Base-by-base conservation (phyloP, 805 yeast species). In the Henningerozyma blattae region DNA sequence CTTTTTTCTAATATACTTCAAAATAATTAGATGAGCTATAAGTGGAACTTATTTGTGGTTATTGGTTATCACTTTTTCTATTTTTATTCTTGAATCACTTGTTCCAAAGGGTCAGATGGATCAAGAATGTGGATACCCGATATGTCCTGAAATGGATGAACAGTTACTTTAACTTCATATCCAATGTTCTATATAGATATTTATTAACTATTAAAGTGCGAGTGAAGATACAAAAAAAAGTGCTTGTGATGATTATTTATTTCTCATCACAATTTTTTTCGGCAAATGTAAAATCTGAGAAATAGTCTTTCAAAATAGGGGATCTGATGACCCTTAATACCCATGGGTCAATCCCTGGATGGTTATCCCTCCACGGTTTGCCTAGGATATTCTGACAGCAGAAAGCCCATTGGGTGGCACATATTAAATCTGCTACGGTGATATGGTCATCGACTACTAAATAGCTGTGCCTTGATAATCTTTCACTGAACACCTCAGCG, bases 401-500 rank as follows among this genome's bases (percentile, higher is more conserved):
- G 22, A 43, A 35, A 12, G 37, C 32, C 35, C 44, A 43, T 30
- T 35, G 34, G n/a, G 41, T 29, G 12, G 43, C 46, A 15, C 43
- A 24, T 17, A 37, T 36, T 29, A 50, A 31, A 40, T 50, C 56
- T 32, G 49, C 54, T 15, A 46, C 39, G 27, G 81, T 57, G 45
- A 71, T 45, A 38, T 67, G 58, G 66, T 81, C 85, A 50, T 83
- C 81, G 47, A 72, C 84, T 7, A 20, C 22, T 20, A 20, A 20
- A 10, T 20, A 20, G 7, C 10, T 20, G 10, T 20, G 22, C 7
- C 10, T 10, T 20, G 7, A 7, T 20, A 20, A 20, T 20, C 22
- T 20, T 20, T 20, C 22, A 7, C 10, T 10, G 10, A 20, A 20
- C 10, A 20, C 22, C 10, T 20, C 10, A 20, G 22, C 22, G 10